Percentiles rank a stretch among this genome's conserved stretches.
phyloP scores from a whole-genome alignment of 176 grass and related monocot species.

The Ensete ventricosum region DNA sequence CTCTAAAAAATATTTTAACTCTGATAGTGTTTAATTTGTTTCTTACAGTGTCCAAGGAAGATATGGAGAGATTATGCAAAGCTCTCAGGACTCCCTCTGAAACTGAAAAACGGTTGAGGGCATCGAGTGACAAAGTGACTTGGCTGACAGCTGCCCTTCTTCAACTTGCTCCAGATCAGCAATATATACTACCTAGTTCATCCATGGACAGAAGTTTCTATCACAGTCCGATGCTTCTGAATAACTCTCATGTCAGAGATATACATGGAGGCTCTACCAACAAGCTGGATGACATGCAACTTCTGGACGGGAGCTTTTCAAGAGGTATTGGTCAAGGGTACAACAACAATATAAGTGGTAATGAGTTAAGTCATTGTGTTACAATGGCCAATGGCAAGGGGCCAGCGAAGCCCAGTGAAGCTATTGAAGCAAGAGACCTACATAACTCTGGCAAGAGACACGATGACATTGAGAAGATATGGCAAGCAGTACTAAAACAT shows the following conservation, averaged over 20 bases:
- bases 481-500: constrained; percentile 67
- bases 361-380: constrained; percentile 16
- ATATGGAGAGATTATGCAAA: constrained; percentile 65
- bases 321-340: constrained; percentile 18
- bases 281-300: constrained; percentile 24
- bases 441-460: constrained; percentile 32
- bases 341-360: constrained; percentile 22
- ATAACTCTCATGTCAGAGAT: constrained; percentile 13
- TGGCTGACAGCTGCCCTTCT: constrained; percentile 77
- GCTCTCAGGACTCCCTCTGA: constrained; percentile 58
- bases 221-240: constrained; percentile 22
- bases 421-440: constrained; percentile 35
- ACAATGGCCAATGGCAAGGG: constrained; percentile 19
- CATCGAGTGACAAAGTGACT: constrained; percentile 57
- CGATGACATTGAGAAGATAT: constrained; percentile 63
- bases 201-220: constrained; percentile 50
- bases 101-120: constrained; percentile 69
- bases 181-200: constrained; percentile 62
- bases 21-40: constrained; percentile 20
- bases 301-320: constrained; percentile 22
- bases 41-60: constrained; percentile 56
- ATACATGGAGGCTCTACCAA: constrained; percentile 21
- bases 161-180: constrained; percentile 79
- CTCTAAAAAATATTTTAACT: background rate
- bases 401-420: constrained; percentile 21